A percentile compares a stretch with the other conserved stretches of the same genome.
These are phyloP conservation scores for Aplosporella prunicola DNA, from an alignment of 2,329 filamentous ascomycete genomes.

Conservation along the genomic window DNA sequence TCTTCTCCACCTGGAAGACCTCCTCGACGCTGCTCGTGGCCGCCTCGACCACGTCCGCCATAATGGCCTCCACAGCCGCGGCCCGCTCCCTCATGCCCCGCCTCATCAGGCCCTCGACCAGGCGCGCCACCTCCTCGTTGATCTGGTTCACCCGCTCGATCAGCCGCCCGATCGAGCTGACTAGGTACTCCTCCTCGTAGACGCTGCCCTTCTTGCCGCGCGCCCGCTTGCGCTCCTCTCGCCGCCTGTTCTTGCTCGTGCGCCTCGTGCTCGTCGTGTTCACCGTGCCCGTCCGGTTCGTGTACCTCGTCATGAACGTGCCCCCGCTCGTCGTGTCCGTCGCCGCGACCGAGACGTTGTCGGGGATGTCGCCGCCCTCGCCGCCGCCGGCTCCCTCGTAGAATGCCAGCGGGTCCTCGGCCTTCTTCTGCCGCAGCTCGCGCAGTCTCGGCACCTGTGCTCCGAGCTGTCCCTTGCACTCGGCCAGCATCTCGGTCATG, in stretches of 20 bases:
- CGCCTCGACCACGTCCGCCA: slow-evolving; percentile 63
- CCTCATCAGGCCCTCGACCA: slow-evolving; percentile 69
- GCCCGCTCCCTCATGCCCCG: slow-evolving; percentile 83
- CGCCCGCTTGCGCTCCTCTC: slow-evolving; percentile 92
- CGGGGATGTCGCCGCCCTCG: slow-evolving; percentile 61
- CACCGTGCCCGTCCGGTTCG: slow-evolving; percentile 61
- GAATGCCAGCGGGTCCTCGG: slow-evolving; percentile 77
- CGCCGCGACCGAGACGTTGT: slow-evolving; percentile 84
- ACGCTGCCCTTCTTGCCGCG: slow-evolving; percentile 92
- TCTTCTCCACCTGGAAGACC: slow-evolving; percentile 48
- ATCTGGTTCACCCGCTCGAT: slow-evolving; percentile 71
- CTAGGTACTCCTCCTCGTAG: slow-evolving; percentile 95
- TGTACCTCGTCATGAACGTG: slow-evolving; percentile 91
- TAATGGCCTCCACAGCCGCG: slow-evolving; percentile 61
- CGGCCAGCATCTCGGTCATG: slow-evolving; percentile 84
- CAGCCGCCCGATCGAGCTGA: slow-evolving; percentile 75
- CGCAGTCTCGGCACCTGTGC: slow-evolving; percentile 79
- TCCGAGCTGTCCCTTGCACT: slow-evolving; percentile 76
- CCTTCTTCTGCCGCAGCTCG: slow-evolving; percentile 72
- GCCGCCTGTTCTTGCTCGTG: slow-evolving; percentile 76
- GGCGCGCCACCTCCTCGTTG: slow-evolving; percentile 59
- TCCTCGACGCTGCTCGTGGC: slow-evolving; percentile 60
- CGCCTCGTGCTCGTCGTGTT: slow-evolving; percentile 66
- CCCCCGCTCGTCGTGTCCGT: slow-evolving; percentile 69
- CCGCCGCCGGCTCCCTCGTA: slow-evolving; percentile 57